Evolutionary conservation across 202 grass and related monocot species (phyloP).

Genomic region (Schoenoplectus triqueter): DNA sequence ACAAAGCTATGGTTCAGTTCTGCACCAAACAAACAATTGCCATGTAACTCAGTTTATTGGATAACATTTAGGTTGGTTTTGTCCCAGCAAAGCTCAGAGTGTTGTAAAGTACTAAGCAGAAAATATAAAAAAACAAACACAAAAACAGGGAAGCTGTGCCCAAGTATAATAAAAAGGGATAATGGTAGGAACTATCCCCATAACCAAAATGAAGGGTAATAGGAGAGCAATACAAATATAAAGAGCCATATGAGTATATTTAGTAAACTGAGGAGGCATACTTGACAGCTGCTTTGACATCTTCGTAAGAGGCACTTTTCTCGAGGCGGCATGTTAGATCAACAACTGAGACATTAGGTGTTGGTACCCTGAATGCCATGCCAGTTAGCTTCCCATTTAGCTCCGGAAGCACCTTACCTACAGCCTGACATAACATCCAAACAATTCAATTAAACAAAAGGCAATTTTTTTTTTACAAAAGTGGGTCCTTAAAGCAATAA

Average conservation of each 20-base stretch:
- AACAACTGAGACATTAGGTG: conserved; percentile 95
- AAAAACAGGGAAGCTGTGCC: background rate
- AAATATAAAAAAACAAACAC: background rate
- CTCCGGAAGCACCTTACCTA: conserved; percentile 92
- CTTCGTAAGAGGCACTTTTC: conserved; percentile 91
- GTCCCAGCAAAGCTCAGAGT: background rate
- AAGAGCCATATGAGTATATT: background rate
- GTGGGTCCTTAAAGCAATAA: background rate
- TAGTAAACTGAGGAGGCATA: conserved; percentile 38
- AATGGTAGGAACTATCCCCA: background rate
- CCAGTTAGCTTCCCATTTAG: conserved; percentile 95
- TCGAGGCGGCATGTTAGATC: conserved; percentile 92
- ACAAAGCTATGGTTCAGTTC: background rate
- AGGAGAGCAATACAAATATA: background rate
- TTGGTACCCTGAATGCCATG: conserved; percentile 98
- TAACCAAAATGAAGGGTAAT: conserved; percentile 2
- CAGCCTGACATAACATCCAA: conserved; percentile 60
- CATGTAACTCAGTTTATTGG: background rate
- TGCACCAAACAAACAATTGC: background rate
- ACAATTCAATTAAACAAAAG: conserved; percentile 23
- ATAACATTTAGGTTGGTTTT: background rate
- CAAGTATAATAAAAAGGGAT: background rate
- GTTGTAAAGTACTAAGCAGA: background rate
- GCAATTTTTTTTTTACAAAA: background rate
- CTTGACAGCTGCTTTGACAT: conserved; percentile 90